These are phyloP conservation scores for Cunninghamia lanceolata DNA, from an alignment of 75 land plant species.

Conservation along the genomic window DNA sequence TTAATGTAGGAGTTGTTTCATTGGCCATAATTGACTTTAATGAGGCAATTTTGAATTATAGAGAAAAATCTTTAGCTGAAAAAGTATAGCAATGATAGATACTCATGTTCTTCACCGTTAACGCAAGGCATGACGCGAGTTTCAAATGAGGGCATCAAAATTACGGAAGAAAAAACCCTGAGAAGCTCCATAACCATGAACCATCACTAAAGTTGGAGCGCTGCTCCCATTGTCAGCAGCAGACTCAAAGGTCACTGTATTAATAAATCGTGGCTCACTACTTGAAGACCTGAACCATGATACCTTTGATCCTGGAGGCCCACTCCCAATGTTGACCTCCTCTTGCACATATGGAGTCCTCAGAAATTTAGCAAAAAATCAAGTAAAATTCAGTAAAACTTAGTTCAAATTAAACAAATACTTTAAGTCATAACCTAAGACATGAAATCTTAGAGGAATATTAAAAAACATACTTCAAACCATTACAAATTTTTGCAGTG, in stretches of 20 bases:
- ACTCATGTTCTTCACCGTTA: too few relatives aligned
- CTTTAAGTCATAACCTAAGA: neutral
- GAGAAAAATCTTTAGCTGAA: too few relatives aligned
- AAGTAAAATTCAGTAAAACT: neutral
- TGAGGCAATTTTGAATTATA: too few relatives aligned
- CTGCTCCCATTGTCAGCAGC: conserved; percentile 17
- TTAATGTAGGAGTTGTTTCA: too few relatives aligned
- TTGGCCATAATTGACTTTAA: too few relatives aligned
- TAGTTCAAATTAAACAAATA: neutral
- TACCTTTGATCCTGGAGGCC: conserved; percentile 83
- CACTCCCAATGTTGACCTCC: conserved; percentile 86
- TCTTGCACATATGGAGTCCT: conserved; percentile 90
- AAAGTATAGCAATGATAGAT: too few relatives aligned
- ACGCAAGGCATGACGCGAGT: too few relatives aligned
- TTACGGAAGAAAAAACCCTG: conserved; percentile 98
- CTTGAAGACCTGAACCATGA: conserved; percentile 92
- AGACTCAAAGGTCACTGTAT: conserved; percentile 83
- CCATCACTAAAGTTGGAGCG: conserved; percentile 86
- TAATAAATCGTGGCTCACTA: conserved; percentile 81
- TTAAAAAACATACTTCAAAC: neutral
- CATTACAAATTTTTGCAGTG: neutral
- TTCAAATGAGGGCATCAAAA: conserved; percentile 96
- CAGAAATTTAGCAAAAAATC: conserved; percentile 13
- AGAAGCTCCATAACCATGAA: conserved; percentile 98
- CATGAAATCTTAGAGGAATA: neutral